These are phyloP conservation scores for Tetradesmus obliquus DNA, from an alignment of 139 green algal genomes.

Conservation along the genomic window DNA sequence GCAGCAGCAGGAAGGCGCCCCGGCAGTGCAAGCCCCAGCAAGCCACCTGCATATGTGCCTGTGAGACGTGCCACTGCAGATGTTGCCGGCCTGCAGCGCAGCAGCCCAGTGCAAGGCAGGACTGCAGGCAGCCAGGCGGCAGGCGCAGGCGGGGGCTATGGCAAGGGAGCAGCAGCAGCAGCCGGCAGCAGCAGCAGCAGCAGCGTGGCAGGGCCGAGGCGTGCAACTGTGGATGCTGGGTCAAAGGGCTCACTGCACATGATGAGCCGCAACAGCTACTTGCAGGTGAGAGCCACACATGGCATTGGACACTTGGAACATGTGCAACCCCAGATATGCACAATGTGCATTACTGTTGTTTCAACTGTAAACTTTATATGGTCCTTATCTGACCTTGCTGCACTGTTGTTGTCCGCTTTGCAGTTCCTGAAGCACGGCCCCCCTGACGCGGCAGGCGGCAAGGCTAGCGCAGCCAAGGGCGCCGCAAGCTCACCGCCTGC, in stretches of 20 bases:
- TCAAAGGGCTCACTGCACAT: background rate
- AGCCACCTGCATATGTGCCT: background rate
- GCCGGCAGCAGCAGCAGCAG: background rate
- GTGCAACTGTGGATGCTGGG: background rate
- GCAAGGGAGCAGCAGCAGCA: background rate
- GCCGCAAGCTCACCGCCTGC: background rate
- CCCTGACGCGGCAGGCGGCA: background rate
- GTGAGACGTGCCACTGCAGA: background rate
- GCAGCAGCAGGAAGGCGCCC: background rate
- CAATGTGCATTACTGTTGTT: background rate
- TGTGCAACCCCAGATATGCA: no score
- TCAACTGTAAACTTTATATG: background rate
- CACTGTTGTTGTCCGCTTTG: background rate
- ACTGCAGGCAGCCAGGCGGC: background rate
- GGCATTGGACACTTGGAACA: no score
- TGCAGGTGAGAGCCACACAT: background rate
- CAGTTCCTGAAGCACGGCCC: background rate
- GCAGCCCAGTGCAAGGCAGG: background rate
- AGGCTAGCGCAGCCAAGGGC: background rate
- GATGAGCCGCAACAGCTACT: conserved; percentile 17
- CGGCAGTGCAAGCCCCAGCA: conserved; percentile 1
- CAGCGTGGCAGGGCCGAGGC: background rate
- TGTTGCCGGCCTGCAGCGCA: background rate
- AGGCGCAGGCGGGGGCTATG: background rate
- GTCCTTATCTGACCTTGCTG: background rate